Percentiles rank a stretch among this genome's conserved stretches.
Conservation (phyloP, 805 yeast genomes). For the Yarrowia sp. region DNA sequence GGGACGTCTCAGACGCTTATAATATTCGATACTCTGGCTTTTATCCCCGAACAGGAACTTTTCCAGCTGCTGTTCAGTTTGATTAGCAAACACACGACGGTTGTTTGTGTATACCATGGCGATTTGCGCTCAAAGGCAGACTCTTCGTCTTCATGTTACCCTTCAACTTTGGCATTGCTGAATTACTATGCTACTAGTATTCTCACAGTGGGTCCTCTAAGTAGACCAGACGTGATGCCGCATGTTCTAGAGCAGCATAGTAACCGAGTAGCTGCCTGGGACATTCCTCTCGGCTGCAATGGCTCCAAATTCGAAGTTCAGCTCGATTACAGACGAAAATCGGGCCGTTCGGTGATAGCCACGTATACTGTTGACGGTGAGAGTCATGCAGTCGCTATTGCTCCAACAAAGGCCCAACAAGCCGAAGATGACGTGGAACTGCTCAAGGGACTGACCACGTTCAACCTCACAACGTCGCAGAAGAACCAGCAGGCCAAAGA, state of each 20-base stretch:
- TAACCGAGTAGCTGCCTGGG: slow-evolving; percentile 51
- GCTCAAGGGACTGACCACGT: slow-evolving; percentile 81
- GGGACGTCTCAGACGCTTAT: slow-evolving; percentile 50
- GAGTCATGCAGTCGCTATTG: slow-evolving; percentile 50
- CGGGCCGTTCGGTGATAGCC: slow-evolving; percentile 77
- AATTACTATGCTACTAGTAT: slow-evolving; percentile 78
- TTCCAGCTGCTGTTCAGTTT: slow-evolving; percentile 60
- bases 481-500: slow-evolving; percentile 81
- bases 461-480: slow-evolving; percentile 76
- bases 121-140: slow-evolving; percentile 38
- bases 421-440: slow-evolving; percentile 57
- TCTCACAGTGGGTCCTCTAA: slow-evolving; percentile 63
- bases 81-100: slow-evolving; percentile 56
- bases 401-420: slow-evolving; percentile 46
- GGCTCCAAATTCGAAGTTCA: slow-evolving; percentile 55
- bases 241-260: slow-evolving; percentile 56
- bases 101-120: slow-evolving; percentile 58
- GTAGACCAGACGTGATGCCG: slow-evolving; percentile 40
- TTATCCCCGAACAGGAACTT: slow-evolving; percentile 56
- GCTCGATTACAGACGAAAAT: slow-evolving; percentile 75
- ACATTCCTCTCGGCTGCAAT: slow-evolving; percentile 63
- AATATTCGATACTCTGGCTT: slow-evolving; percentile 73
- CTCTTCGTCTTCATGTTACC: slow-evolving; percentile 54
- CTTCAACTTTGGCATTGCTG: slow-evolving; percentile 60
- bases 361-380: slow-evolving; percentile 60